Base-by-base conservation (phyloP, 805 yeast species). In the Metschnikowia santaceciliae region DNA sequence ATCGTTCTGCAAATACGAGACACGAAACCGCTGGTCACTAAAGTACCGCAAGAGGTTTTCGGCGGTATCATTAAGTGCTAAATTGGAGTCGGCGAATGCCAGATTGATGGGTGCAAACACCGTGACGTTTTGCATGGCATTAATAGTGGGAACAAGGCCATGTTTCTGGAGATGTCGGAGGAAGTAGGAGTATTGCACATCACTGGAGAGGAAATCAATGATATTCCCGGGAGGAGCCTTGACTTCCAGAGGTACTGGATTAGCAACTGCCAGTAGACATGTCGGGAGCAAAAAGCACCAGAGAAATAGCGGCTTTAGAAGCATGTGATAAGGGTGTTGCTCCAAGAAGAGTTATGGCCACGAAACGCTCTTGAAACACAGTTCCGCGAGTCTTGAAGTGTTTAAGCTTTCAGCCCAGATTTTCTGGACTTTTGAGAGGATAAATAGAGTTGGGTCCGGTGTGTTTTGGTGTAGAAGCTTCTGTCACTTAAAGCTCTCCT, bases 31-130 rank as follows among this genome's bases (percentile, higher is more conserved):
- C 52, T 67, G 75, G 55, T 61, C 58, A 14, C 70, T 59, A 30
- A 74, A 61, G 51, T 74, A 74, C 7, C 74, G 61, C 34, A 64
- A 50, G 11, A 55, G 36, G 33, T 30, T 62, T 43, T 42, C 49
- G 13, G 42, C 42, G 15, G 53, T 41, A 33, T 57, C 61, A 46
- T 54, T 35, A 1, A 69, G 62, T 4, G 61, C 58, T 20, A 57
- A 55, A 23, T 55, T 47, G 6, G 36, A 38, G 17, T 62, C 61
- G 4, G 70, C 72, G 64, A 86, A 88, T 0, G 96, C 96, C 56
- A 84, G 82, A 62, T 89, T 89, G 11, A 85, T 77, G 0, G 96
- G 96, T 1, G 95, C 96, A 38, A 86, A 63, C n/a, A 89, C 66
- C 0, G 96, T 88, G 51, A 84, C 79, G 62, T 87, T 84, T 22